Evolutionary conservation across 1,284 basidiomycete genomes (phyloP).

Genomic region (Malassezia furfur): DNA sequence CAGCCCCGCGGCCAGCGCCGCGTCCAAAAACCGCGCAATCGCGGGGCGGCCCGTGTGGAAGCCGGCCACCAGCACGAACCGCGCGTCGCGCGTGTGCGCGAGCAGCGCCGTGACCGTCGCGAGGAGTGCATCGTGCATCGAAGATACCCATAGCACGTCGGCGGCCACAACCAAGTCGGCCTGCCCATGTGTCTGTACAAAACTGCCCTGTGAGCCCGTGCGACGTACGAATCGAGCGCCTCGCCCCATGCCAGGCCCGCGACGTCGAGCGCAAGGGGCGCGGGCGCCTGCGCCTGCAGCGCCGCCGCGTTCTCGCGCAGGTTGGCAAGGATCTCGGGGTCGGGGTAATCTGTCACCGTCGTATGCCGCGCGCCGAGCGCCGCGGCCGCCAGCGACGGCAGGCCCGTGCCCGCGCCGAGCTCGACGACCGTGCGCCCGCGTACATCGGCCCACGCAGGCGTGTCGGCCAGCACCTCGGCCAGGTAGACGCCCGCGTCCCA

Average conservation of each 20-base stretch:
- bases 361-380: conserved; percentile 20
- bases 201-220: background rate
- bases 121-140: conserved; percentile 30
- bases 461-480: conserved; percentile 26
- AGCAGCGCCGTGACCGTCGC: conserved; percentile 30
- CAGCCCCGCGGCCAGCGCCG: conserved; percentile 15
- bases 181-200: conserved; percentile 4
- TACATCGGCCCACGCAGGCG: conserved; percentile 21
- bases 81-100: conserved; percentile 15
- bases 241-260: conserved; percentile 15
- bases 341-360: conserved; percentile 23
- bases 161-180: conserved; percentile 34
- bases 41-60: conserved; percentile 42
- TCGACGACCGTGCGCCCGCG: conserved; percentile 24
- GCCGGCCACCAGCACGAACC: conserved; percentile 32
- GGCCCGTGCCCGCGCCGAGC: conserved; percentile 37
- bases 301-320: conserved; percentile 2
- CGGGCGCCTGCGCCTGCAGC: background rate
- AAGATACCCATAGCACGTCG: conserved; percentile 43
- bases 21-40: conserved; percentile 28
- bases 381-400: conserved; percentile 29
- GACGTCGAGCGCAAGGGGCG: background rate
- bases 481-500: conserved; percentile 42
- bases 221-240: conserved; percentile 6
- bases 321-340: conserved; percentile 9